Base-by-base conservation (phyloP, 306 rosid genomes). In the Citrullus amarus region DNA sequence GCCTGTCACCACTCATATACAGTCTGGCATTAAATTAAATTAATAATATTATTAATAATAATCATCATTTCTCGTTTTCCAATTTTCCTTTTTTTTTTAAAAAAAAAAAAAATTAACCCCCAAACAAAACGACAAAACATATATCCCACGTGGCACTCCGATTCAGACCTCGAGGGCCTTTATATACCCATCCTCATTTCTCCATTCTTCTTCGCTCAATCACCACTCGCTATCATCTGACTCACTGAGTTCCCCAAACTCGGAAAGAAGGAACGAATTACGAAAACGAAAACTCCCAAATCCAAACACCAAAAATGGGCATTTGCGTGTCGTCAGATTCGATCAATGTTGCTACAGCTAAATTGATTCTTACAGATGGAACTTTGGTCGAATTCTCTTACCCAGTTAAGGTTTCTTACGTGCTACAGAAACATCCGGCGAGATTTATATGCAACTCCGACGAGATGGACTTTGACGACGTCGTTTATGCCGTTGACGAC, bases 371-470 rank as follows among this genome's bases (percentile, higher is more conserved):
- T 1, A 90, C 84, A 0, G 97, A 95, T 46, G 98, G 98, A 0
- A 75, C 80, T 17, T 62, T 95, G 4, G 89, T 86, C 16, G 96
- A 95, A n/a, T 95, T 78, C 32, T 78, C 93, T 0, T 83, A 86
- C 68, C 96, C 96, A 0, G 90, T 94, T 0, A 91, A 85, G 81
- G 98, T 85, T 3, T 92, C 97, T 0, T 86, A 88, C 71, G 83
- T 92, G 0, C 68, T 94, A 66, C 88, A 89, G 13, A 85, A 86
- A 69, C 67, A 87, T 36, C 97, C 97, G 0, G 53, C 84, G 32
- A 88, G 86, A 50, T 92, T 94, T 28, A 94, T 94, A 8, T 92
- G 97, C 60, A 88, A 94, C 89, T 85, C 98, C 39, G 98, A 94
- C 76, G 96, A 92, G 75, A 86, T 94, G 92, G 97, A 89, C 14